A percentile compares a stretch with the other conserved stretches of the same genome.
Conservation (phyloP, 2,329 filamentous ascomycete genomes). For the Lachnellula hyalina region DNA sequence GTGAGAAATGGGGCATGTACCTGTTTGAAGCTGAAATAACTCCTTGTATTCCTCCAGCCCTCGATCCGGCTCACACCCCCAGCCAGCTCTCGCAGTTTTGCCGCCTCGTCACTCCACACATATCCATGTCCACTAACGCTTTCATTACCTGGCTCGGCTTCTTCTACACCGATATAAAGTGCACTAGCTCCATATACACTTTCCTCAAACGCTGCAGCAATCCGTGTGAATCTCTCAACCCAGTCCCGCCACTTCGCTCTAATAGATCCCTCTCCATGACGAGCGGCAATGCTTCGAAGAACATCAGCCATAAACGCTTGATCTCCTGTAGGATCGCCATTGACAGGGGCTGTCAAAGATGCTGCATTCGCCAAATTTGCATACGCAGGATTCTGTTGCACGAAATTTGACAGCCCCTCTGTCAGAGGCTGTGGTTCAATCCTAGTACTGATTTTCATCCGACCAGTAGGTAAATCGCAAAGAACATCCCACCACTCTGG, state of each 20-base stretch:
- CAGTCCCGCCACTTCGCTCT: conserved; percentile 91
- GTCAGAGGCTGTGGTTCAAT: conserved; percentile 78
- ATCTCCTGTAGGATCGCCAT: conserved; percentile 74
- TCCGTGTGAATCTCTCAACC: conserved; percentile 88
- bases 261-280: conserved; percentile 85
- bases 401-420: conserved; percentile 82
- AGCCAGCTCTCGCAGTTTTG: conserved; percentile 78
- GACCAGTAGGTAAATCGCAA: conserved; percentile 85
- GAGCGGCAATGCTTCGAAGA: conserved; percentile 72
- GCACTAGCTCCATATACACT: conserved; percentile 90
- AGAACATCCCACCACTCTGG: conserved; percentile 98
- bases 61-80: conserved; percentile 91
- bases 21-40: conserved; percentile 93
- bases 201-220: conserved; percentile 92
- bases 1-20: conserved; percentile 38
- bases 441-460: conserved; percentile 88
- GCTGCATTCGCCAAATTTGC: conserved; percentile 44
- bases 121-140: conserved; percentile 80
- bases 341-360: conserved; percentile 25
- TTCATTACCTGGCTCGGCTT: conserved; percentile 53
- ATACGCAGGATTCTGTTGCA: conserved; percentile 65
- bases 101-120: conserved; percentile 82
- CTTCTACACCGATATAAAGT: conserved; percentile 76
- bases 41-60: conserved; percentile 92
- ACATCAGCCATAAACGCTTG: conserved; percentile 84